Evolutionary conservation across 345 rosid genomes (phyloP), one percentile per base, ranked within the genome.

Genomic region (Bruguiera parviflora): DNA sequence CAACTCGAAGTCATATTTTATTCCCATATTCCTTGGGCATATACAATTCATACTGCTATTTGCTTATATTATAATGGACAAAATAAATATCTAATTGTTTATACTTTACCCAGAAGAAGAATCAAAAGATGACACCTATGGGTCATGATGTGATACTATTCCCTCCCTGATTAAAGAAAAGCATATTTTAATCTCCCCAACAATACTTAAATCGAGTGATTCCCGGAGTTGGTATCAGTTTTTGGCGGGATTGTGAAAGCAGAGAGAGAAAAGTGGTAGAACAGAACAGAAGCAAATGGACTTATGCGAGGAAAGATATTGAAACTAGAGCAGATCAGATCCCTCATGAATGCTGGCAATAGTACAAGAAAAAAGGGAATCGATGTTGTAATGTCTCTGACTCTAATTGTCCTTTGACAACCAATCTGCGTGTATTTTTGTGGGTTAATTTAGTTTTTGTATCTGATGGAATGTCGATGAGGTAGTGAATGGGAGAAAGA

Each of bases 311-410:
- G 19, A 56, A 56, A 56, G 29, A 8, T 10, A 56, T 66, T 68
- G 61, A 43, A 67, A 74, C 73, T 58, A 37, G 28, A 67, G 28
- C 69, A 72, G 72, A 75, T 68, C 72, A 76, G 83, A 65, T 71
- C 37, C 37, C 37, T 33, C 73, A 84, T 58, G 79, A 43, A 63
- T 78, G 74, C 62, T 74, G 61, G 63, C 58, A 71, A 82, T 66
- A 79, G 66, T 73, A 82, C 80, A 83, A 78, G 72, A 43, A 77
- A 67, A 86, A 86, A 90, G 89, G 86, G 87, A 73, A 85, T 85
- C 86, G 58, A 86, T 79, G 93, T 87, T 90, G 75, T 74, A 84
- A 80, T 85, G 83, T 75, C 73, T 87, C 89, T 81, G 90, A 81
- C 87, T 69, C 71, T 63, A 77, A 47, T 66, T 67, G 28, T 70